phyloP scores from a whole-genome alignment of 768 basidiomycete genomes.

The Lactifluus echinatus region DNA sequence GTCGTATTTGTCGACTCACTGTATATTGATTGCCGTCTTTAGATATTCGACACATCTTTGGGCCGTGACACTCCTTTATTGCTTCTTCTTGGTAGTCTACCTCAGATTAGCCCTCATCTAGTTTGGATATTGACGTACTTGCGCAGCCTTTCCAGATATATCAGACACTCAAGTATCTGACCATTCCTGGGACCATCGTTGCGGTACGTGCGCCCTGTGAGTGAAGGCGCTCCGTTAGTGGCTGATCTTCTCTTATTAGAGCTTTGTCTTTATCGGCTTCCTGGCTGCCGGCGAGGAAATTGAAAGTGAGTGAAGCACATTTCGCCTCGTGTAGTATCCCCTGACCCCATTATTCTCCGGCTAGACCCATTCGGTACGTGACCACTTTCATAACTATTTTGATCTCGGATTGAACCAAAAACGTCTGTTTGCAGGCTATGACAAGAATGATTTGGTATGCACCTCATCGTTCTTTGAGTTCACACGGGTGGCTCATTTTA shows the following conservation, averaged over 20 bases:
- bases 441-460: constrained; percentile 62
- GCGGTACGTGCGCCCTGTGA: constrained; percentile 30
- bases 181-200: constrained; percentile 53
- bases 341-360: constrained; percentile 7
- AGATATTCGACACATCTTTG: constrained; percentile 66
- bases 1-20: not conserved
- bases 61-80: constrained; percentile 54
- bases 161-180: constrained; percentile 45
- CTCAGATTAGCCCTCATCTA: not conserved
- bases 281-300: constrained; percentile 68
- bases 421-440: constrained; percentile 36
- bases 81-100: constrained; percentile 45
- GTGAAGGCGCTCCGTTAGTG: not conserved
- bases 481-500: constrained; percentile 1
- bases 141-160: constrained; percentile 58
- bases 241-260: constrained; percentile 27
- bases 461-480: not conserved
- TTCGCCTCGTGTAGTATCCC: not conserved
- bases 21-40: not conserved
- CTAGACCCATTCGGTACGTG: constrained; percentile 40
- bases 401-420: constrained; percentile 3
- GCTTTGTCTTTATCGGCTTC: constrained; percentile 68
- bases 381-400: not conserved
- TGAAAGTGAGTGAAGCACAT: constrained; percentile 42
- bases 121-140: constrained; percentile 6